phyloP scores from a whole-genome alignment of 2,329 filamentous ascomycete species.

The Chaetomium strumarium region DNA sequence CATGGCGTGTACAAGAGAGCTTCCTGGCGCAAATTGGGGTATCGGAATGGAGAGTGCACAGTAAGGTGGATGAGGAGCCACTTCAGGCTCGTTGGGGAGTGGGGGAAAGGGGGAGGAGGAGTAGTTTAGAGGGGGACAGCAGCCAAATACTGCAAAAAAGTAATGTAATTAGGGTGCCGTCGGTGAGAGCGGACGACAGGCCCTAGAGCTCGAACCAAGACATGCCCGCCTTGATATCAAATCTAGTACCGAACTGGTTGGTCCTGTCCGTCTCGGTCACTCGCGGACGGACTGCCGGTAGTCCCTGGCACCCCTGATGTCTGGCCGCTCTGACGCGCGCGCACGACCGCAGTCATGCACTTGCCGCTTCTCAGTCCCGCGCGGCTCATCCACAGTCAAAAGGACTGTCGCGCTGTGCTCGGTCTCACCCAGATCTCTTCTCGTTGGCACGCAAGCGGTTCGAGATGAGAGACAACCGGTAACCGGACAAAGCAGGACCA shows the following conservation, averaged over 20 bases:
- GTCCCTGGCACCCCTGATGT: slow-evolving; percentile 2
- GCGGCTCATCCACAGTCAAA: background rate
- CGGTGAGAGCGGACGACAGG: slow-evolving; percentile 23
- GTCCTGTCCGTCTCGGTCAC: background rate
- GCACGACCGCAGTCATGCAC: background rate
- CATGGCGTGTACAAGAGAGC: slow-evolving; percentile 33
- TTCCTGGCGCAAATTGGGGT: slow-evolving; percentile 23
- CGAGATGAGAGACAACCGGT: background rate
- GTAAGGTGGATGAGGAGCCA: slow-evolving; percentile 17
- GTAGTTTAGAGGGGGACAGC: slow-evolving; percentile 13
- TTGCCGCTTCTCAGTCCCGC: background rate
- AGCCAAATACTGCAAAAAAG: slow-evolving; percentile 29
- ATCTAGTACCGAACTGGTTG: slow-evolving; percentile 7
- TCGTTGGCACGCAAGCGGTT: background rate
- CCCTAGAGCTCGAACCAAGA: slow-evolving; percentile 8
- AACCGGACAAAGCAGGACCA: background rate
- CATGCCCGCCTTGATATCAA: slow-evolving; percentile 23
- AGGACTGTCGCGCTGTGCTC: background rate
- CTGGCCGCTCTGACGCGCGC: background rate
- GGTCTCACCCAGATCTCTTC: background rate
- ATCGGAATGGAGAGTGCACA: slow-evolving; percentile 20
- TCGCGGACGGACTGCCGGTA: background rate
- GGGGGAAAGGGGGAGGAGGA: slow-evolving; percentile 21
- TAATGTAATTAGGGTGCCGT: slow-evolving; percentile 24
- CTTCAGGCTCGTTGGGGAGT: slow-evolving; percentile 21